phyloP scores from a whole-genome alignment of 129 eudicot species.

The Solidago caesia region DNA sequence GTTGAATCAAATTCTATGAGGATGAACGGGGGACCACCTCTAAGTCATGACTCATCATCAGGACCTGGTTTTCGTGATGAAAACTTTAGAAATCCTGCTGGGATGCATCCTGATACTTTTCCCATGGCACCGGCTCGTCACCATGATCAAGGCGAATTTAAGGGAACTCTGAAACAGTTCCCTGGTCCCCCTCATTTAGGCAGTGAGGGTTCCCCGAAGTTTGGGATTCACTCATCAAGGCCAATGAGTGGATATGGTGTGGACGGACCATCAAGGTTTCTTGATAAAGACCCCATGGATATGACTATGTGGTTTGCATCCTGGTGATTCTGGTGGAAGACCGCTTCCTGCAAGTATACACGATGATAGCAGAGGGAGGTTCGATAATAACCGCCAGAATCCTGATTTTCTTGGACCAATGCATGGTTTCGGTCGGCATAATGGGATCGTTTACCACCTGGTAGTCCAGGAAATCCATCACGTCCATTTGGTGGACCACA shows the following conservation, averaged over 20 bases:
- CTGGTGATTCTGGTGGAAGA: slow-evolving; percentile 44
- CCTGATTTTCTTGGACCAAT: slow-evolving; percentile 50
- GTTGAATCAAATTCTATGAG: slow-evolving; percentile 36
- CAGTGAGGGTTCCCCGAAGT: slow-evolving; percentile 36
- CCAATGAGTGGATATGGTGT: slow-evolving; percentile 13
- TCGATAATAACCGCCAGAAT: slow-evolving; percentile 32
- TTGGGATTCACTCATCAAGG: slow-evolving; percentile 37
- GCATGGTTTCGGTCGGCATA: slow-evolving; percentile 61
- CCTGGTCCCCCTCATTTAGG: slow-evolving; percentile 47
- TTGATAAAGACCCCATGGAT: slow-evolving; percentile 53
- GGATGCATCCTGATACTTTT: background rate
- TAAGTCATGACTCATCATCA: slow-evolving; percentile 40
- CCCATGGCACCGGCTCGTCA: slow-evolving; percentile 39
- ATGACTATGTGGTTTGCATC: slow-evolving; percentile 34
- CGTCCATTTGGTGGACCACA: slow-evolving; percentile 57
- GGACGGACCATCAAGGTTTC: slow-evolving; percentile 45
- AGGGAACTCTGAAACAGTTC: slow-evolving; percentile 37
- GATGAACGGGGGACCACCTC: slow-evolving; percentile 41
- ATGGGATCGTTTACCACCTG: slow-evolving; percentile 47
- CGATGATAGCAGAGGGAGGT: slow-evolving; percentile 47
- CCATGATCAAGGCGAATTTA: slow-evolving; percentile 43
- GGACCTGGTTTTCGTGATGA: slow-evolving; percentile 47
- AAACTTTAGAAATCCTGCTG: slow-evolving; percentile 32
- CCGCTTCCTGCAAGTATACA: slow-evolving; percentile 33
- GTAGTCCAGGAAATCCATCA: slow-evolving; percentile 61